Evolutionary conservation across 495 filamentous ascomycete species (phyloP), one percentile per base, ranked within the genome.

Genomic region (Hypoxylon perforatum): DNA sequence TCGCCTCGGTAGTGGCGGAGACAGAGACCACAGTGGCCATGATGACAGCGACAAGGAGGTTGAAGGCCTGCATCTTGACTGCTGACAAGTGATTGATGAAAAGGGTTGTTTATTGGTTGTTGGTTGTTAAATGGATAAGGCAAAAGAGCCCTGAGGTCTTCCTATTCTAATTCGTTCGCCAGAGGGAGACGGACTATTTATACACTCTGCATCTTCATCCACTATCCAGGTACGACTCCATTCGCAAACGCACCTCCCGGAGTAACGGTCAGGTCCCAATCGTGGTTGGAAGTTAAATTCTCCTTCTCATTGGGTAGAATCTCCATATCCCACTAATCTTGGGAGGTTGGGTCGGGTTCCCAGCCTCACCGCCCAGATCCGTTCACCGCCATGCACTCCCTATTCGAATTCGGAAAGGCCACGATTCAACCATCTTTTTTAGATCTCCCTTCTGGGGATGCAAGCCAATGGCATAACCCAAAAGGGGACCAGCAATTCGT

Each of bases 61-160:
- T 61, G 51, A 69, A 64, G 21, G 47, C 38, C 62, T 65, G 54
- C 66, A 69, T 69, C 66, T 61, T 57, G 66, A 52, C 57, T 10
- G 52, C 60, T 61, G 56, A n/a, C 44, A 17, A 42, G 15, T 35
- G 14, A 17, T 46, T 18, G 38, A 22, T 44, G n/a, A 17, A 15
- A 30, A 19, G 22, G 36, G 36, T 54, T 21, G 49, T 28, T 30
- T 17, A 18, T 60, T 54, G 60, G 45, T 69, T 67, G 50, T 57
- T 57, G 39, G 51, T 56, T 39, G 61, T 46, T 69, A 56, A 57
- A 64, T 51, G 39, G 38, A 19, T 53, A 69, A 61, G 61, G 56
- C 61, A 57, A 46, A 61, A 50, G 19, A 57, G 61, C 61, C 66
- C 56, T 61, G 45, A 33, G 33, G 42, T 44, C 45, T 53, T 53